A percentile compares a stretch with the other conserved stretches of the same genome.
Conservation (phyloP, 768 basidiomycete genomes). For the Trametes cubensis region DNA sequence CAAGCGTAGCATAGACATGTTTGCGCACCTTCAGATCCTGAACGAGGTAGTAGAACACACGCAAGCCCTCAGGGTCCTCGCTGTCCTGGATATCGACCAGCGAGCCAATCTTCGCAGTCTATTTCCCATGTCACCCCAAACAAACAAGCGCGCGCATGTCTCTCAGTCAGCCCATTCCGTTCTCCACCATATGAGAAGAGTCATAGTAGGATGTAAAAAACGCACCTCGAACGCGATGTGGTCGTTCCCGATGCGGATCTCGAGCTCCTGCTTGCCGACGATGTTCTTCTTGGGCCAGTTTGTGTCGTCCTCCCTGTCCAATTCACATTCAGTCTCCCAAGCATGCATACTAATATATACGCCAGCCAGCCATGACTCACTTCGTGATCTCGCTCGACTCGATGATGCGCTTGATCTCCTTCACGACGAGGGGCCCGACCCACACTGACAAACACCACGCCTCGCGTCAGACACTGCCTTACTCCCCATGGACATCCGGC, state of each 20-base stretch:
- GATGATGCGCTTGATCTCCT: slow-evolving; percentile 93
- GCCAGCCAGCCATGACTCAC: slow-evolving; percentile 49
- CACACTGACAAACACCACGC: slow-evolving; percentile 64
- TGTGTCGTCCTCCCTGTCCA: slow-evolving; percentile 91
- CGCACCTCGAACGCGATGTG: slow-evolving; percentile 96
- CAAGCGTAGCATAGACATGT: too few relatives aligned
- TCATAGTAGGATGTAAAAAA: slow-evolving; percentile 1
- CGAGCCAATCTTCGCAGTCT: slow-evolving; percentile 99
- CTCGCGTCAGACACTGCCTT: background rate
- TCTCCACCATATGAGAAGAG: too few relatives aligned
- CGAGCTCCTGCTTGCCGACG: slow-evolving; percentile 97
- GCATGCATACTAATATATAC: background rate
- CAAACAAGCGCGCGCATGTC: background rate
- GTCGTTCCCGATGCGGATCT: slow-evolving; percentile 90
- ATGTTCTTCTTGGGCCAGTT: slow-evolving; percentile 99
- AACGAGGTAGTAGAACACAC: slow-evolving; percentile 98
- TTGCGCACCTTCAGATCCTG: slow-evolving; percentile 88
- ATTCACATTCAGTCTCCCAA: background rate
- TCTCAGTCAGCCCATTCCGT: background rate
- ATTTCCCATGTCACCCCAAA: background rate
- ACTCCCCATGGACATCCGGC: too few relatives aligned
- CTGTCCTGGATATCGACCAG: slow-evolving; percentile 96
- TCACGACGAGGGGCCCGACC: slow-evolving; percentile 88
- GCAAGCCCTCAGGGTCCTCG: slow-evolving; percentile 94
- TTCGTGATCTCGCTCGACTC: slow-evolving; percentile 93